Base-by-base conservation (phyloP, 139 green algal species). In the Diplosphaera chodatii region DNA sequence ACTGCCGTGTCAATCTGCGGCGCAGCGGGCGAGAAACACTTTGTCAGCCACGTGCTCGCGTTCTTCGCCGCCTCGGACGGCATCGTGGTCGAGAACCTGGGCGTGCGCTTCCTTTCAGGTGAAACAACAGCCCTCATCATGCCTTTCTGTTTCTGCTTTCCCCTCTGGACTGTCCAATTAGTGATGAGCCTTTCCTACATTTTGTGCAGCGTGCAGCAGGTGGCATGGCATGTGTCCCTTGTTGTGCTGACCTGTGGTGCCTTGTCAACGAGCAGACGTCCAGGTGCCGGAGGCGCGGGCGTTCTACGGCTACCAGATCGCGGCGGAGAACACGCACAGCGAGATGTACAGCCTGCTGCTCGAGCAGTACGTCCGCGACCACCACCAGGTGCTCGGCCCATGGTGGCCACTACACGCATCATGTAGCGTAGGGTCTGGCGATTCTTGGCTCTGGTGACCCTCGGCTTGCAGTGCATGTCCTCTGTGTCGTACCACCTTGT, bases 61-160 rank as follows among this genome's bases (percentile, higher is more conserved):
- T 97, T 97, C 75, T 97, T 97, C 77, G 91, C 92, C 6, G 79
- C 89, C 6, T 91, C 82, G 0, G 92, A 97, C 73, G 90, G 91
- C 55, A 94, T 97, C 31, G 92, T 97, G 10, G 72, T 95, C 27
- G 88, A 96, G 73, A 97, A 97, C 73, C 77, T 97, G 41, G 85
- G 80, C 15, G 72, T 85, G 0, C 78, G 90, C 0, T 96, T 96
- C 77, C 92, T 96, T 87, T 85, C 81, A 78, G 82, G 82, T 85
- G 67, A 55, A 34, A 8, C 4, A 13, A 31, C 4, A 34, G 63
- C 16, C 48, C 22, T 25, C 48, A 48, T 13, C 37, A 48, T 48
- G 37, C 8, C 37, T 21, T 48, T 34, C 20, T 67, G 29, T 10
- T n/a, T 68, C 1, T 23, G 8, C 63, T 29, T 29, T 10, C 22